A percentile compares a stretch with the other conserved stretches of the same genome.
These are phyloP conservation scores for Sclerotinia sclerotiorum DNA, from an alignment of 2,329 filamentous ascomycete genomes.

Conservation along the genomic window DNA sequence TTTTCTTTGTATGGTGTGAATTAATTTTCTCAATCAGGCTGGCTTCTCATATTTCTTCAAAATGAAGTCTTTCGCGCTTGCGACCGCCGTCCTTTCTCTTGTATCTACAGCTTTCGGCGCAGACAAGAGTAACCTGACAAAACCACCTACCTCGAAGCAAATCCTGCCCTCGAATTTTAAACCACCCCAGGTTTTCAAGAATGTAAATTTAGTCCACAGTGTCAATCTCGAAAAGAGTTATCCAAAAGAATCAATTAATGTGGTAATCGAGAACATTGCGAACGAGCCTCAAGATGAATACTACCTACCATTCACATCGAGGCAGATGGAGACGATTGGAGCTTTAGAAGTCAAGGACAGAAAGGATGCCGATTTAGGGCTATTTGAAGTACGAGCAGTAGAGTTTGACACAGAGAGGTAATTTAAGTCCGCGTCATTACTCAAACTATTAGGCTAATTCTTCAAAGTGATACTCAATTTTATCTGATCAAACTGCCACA, in stretches of 20 bases:
- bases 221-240: conserved; percentile 94
- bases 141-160: conserved; percentile 54
- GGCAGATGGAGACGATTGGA: conserved; percentile 74
- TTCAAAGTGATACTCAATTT: conserved; percentile 68
- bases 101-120: conserved; percentile 36
- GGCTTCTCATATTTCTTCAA: conserved; percentile 29
- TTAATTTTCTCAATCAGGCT: not conserved
- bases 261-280: conserved; percentile 88
- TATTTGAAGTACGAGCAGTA: conserved; percentile 68
- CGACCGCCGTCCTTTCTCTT: conserved; percentile 60
- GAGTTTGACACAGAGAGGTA: conserved; percentile 63
- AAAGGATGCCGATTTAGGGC: conserved; percentile 67
- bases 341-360: conserved; percentile 91
- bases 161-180: conserved; percentile 68
- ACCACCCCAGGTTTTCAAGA: conserved; percentile 89
- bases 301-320: conserved; percentile 80
- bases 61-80: conserved; percentile 46
- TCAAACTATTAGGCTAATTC: conserved; percentile 32
- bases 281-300: conserved; percentile 81
- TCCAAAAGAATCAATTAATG: conserved; percentile 85
- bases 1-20: not conserved
- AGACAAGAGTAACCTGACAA: conserved; percentile 38
- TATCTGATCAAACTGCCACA: conserved; percentile 78
- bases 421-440: conserved; percentile 10
- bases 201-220: conserved; percentile 84